Evolutionary conservation across 441 rosid genomes (phyloP), one percentile per base, ranked within the genome.

Genomic region (Eutrema salsugineum): DNA sequence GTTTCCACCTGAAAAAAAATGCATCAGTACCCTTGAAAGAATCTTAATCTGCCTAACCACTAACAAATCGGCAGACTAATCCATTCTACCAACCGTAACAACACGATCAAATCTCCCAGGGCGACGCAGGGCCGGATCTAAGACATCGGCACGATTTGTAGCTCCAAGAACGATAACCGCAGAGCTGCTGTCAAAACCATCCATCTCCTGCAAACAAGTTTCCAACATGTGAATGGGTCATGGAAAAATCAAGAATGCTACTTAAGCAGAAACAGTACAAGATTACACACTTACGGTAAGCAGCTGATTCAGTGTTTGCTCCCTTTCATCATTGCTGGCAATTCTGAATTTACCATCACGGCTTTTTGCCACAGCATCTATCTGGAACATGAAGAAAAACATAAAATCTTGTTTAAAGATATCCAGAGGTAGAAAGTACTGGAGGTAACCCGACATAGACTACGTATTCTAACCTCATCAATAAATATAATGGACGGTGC

Each of bases 81-180:
- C 32, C 51, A 47, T 30, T 61, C 47, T 63, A 87, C 96, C 50
- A 63, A 95, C 99, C 91, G 73, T 86, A 70, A 95, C 98, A 68
- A 95, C 88, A 40, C 97, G 98, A 78, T 95, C 98, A 74, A 95
- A 95, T 91, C 99, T 91, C 77, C 99, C 99, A 1, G 99, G 99
- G 17, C 99, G 88, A 20, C 90, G 87, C 68, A 95, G 91, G 32
- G 98, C 97, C 44, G 98, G 97, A 71, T 95, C 99, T 72, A 95
- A 81, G 73, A 95, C 98, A 83, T 93, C 98, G 5, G 99, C 84
- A 28, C 99, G 96, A 72, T 95, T 95, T 40, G 99, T 95, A 30
- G 79, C 79, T 48, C 79, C 79, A 35, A 76, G 76, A 64, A 76
- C 79, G 2, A 76, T 76, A 42, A 76, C 79, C n/a, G 97, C 91